Conservation (phyloP, 768 basidiomycete species). For the Steccherinum ochraceum region DNA sequence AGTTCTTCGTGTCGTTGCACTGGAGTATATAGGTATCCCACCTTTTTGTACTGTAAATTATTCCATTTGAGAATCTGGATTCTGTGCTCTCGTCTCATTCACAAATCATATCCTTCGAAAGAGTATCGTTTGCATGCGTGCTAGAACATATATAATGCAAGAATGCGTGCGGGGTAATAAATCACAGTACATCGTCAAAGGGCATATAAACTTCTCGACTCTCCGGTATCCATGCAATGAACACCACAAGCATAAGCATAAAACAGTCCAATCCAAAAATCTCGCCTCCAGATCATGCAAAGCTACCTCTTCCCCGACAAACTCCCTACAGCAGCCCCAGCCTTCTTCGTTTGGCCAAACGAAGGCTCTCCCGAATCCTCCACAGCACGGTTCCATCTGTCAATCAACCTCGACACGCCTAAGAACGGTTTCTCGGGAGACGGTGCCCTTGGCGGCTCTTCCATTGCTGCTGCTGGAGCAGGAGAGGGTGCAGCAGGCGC, state of each 20-base stretch:
- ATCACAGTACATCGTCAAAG: too few relatives aligned
- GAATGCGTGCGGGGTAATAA: too few relatives aligned
- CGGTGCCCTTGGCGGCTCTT: slow-evolving; percentile 40
- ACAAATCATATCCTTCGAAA: too few relatives aligned
- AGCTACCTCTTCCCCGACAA: background rate
- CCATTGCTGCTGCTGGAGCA: background rate
- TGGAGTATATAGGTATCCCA: background rate
- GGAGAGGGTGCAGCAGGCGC: background rate
- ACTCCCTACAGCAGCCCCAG: background rate
- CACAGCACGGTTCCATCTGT: slow-evolving; percentile 83
- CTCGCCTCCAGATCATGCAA: too few relatives aligned
- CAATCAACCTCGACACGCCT: slow-evolving; percentile 80
- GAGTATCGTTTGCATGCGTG: too few relatives aligned
- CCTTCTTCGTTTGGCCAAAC: background rate
- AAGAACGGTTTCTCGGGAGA: slow-evolving; percentile 76
- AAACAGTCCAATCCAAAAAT: too few relatives aligned
- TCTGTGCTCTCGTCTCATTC: too few relatives aligned
- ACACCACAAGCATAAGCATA: background rate
- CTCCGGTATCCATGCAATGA: background rate
- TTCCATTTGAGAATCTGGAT: background rate
- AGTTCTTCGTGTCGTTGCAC: too few relatives aligned
- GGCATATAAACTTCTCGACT: too few relatives aligned
- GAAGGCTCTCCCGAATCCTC: slow-evolving; percentile 32
- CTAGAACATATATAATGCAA: too few relatives aligned
- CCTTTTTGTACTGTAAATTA: background rate